phyloP scores from a whole-genome alignment of 495 filamentous ascomycete species.

The Penicillium daleae region DNA sequence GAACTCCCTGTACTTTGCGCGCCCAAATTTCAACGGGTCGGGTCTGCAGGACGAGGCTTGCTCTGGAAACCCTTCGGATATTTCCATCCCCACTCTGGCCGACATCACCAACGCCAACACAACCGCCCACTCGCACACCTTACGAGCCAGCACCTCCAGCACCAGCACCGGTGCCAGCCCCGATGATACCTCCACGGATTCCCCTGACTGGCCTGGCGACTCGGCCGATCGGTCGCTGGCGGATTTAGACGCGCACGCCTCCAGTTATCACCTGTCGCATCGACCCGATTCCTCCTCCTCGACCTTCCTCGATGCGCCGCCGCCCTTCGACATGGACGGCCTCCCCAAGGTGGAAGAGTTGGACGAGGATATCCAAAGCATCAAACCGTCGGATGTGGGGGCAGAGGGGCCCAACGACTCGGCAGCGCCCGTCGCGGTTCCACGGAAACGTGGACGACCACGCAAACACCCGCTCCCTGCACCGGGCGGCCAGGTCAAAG shows the following conservation, averaged over 20 bases:
- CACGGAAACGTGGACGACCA: constrained; percentile 73
- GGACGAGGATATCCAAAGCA: constrained; percentile 45
- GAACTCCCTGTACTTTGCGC: constrained; percentile 32
- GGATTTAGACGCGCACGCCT: constrained; percentile 30
- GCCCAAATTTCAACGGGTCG: constrained; percentile 22
- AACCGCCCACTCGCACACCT: background rate
- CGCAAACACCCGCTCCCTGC: constrained; percentile 75
- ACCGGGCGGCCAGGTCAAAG: constrained; percentile 61
- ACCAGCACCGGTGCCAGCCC: constrained; percentile 42
- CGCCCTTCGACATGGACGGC: constrained; percentile 29
- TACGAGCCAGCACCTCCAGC: constrained; percentile 39
- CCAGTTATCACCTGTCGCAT: constrained; percentile 26
- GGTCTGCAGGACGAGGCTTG: constrained; percentile 20
- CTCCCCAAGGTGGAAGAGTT: constrained; percentile 51
- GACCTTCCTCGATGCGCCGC: constrained; percentile 22
- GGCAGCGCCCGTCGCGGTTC: constrained; percentile 44
- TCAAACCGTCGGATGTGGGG: constrained; percentile 42
- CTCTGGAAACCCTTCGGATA: constrained; percentile 27
- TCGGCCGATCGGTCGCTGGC: constrained; percentile 28
- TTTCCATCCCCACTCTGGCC: constrained; percentile 29
- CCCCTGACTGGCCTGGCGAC: constrained; percentile 41
- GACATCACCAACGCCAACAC: constrained; percentile 26
- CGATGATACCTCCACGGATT: constrained; percentile 44
- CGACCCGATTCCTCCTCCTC: constrained; percentile 2
- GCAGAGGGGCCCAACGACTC: constrained; percentile 17